phyloP scores from a whole-genome alignment of 176 grass and related monocot species.

The Triticum urartu region DNA sequence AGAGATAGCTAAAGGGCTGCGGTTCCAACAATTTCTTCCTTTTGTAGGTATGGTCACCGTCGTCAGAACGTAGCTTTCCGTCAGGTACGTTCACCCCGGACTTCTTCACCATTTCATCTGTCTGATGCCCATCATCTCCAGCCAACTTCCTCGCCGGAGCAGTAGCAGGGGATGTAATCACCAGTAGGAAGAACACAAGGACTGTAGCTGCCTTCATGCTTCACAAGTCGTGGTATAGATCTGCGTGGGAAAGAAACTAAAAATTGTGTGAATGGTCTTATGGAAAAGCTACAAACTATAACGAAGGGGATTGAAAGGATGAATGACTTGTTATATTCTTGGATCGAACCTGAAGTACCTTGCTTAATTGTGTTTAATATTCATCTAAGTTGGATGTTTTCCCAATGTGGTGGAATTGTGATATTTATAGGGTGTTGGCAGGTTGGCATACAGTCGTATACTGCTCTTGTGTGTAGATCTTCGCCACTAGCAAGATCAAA shows the following conservation, averaged over 20 bases:
- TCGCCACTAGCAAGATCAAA: too few species aligned
- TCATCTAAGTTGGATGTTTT: not conserved
- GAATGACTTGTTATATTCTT: not conserved
- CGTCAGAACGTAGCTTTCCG: not conserved
- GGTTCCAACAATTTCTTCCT: too few species aligned
- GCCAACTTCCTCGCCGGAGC: not conserved
- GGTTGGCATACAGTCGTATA: too few species aligned
- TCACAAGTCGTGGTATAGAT: not conserved
- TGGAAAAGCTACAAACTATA: not conserved
- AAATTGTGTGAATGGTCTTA: not conserved
- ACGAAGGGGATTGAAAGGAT: not conserved
- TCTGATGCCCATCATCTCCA: not conserved
- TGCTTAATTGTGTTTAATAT: not conserved
- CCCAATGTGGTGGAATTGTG: not conserved
- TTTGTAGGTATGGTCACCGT: too few species aligned
- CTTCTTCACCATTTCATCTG: not conserved
- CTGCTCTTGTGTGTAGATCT: too few species aligned
- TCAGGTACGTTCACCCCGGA: not conserved
- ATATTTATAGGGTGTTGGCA: slow-evolving; percentile 29
- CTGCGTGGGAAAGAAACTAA: not conserved
- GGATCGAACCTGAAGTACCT: not conserved
- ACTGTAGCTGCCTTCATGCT: slow-evolving; percentile 10
- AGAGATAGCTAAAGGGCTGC: too few species aligned
- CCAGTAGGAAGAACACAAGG: not conserved
- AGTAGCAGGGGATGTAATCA: not conserved